Base-by-base conservation (phyloP, 805 yeast genomes). In the Spathaspora gorwiae region DNA sequence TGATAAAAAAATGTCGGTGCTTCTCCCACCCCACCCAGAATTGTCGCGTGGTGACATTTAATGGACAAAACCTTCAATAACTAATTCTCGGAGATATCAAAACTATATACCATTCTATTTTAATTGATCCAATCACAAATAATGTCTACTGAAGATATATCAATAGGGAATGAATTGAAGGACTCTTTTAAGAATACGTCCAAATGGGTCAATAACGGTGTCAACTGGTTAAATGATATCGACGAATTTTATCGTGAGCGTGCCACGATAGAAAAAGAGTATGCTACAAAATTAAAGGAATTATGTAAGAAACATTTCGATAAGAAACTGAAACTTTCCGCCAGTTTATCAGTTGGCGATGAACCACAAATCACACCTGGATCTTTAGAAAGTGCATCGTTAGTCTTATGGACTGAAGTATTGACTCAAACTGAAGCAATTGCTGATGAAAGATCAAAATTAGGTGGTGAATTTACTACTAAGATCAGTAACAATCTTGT, bases 291-390 rank as follows among this genome's bases (percentile, higher is more conserved):
- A 52, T 70, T 94, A 45, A 73, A 78, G 43, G 75, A 76, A 8
- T 65, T 94, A 47, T 75, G 88, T 37, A 66, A 80, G 42, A 87
- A 82, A 48, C 86, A 81, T 50, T 81, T 88, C 54, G 83, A 81
- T 47, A 84, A 80, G 62, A 90, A 90, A 60, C 84, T 95, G 40
- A 80, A 80, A 51, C 64, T 73, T 13, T 72, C 88, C 9, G 79
- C 92, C 0, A 61, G 68, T 11, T 64, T 94, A 27, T 80, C 90
- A 37, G 99, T 94, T 2, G 99, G 99, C 26, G 96, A 88, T 48
- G 78, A 79, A 13, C 99, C 99, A 0, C 77, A 81, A 36, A 78
- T 87, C 37, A 94, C 99, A 0, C 98, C 99, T 0, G 99, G 99
- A 0, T 89, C 97, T 0, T 70, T 92, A 41, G 98, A 94, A 60